Conservation (phyloP, 2,329 filamentous ascomycete genomes). For the Aureobasidium sp. region DNA sequence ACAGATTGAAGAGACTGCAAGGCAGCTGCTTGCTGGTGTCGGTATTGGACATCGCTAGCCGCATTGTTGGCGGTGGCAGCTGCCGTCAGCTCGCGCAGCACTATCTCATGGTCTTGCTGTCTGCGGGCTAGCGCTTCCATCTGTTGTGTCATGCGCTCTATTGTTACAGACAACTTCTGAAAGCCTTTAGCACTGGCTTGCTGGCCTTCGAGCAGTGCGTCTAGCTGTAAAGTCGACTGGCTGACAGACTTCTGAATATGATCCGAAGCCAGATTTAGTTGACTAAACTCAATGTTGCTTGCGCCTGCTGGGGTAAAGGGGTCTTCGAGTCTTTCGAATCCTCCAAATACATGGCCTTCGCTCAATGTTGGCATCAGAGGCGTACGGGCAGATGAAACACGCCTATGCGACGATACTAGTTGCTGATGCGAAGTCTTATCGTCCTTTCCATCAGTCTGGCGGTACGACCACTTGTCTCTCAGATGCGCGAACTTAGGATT, state of each 20-base stretch:
- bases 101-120: slow-evolving; percentile 7
- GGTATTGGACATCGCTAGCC: slow-evolving; percentile 3
- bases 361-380: slow-evolving; percentile 12
- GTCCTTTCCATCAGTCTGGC: slow-evolving; percentile 20
- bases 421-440: slow-evolving; percentile 10
- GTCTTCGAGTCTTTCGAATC: slow-evolving; percentile 10
- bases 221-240: slow-evolving; percentile 5
- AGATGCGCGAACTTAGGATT: slow-evolving; percentile 22
- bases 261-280: slow-evolving; percentile 13
- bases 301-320: slow-evolving; percentile 10
- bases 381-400: background rate
- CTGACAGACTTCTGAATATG: slow-evolving; percentile 7
- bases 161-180: slow-evolving; percentile 11
- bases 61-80: background rate
- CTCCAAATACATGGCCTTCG: slow-evolving; percentile 1
- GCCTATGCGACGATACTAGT: background rate
- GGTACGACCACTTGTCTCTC: slow-evolving; percentile 26
- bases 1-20: background rate
- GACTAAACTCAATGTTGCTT: slow-evolving; percentile 5
- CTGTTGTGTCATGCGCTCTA: slow-evolving; percentile 12
- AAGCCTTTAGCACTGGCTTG: slow-evolving; percentile 13
- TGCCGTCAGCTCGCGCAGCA: background rate
- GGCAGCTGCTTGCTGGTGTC: slow-evolving; percentile 9
- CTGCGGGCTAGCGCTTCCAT: background rate
- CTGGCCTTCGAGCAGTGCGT: slow-evolving; percentile 15